A percentile compares a stretch with the other conserved stretches of the same genome.
Conservation (phyloP, 495 filamentous ascomycete genomes). For the Aspergillus haitiensis region DNA sequence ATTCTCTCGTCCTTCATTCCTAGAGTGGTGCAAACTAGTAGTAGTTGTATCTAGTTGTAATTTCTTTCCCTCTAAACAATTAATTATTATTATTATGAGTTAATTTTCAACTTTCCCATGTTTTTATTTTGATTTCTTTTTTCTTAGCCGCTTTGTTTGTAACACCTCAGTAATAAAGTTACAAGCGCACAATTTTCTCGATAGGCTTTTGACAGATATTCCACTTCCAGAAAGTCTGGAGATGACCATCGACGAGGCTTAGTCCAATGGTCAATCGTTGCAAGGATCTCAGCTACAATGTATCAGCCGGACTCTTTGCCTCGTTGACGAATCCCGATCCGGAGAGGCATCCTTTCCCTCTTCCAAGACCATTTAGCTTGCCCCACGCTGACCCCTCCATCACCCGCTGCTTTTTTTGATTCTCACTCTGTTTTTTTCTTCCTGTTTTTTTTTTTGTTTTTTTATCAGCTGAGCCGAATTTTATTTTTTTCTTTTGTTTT, state of each 20-base stretch:
- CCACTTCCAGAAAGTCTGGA: conserved; percentile 31
- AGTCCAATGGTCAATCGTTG: conserved; percentile 39
- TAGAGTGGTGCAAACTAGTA: background rate
- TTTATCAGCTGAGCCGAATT: conserved; percentile 24
- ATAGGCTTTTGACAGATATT: conserved; percentile 15
- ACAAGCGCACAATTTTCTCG: conserved; percentile 12
- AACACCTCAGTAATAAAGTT: conserved; percentile 21
- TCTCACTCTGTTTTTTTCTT: too few species aligned
- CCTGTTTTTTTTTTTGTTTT: background rate
- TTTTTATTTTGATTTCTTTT: background rate
- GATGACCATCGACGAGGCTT: conserved; percentile 28
- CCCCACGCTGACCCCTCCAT: conserved; percentile 28
- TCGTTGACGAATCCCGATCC: conserved; percentile 35
- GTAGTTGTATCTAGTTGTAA: too few species aligned
- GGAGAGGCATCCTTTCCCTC: conserved; percentile 24
- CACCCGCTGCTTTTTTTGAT: background rate
- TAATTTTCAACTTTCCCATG: too few species aligned
- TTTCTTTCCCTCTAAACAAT: background rate
- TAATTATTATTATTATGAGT: background rate
- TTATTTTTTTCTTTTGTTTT: background rate
- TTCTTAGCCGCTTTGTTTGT: conserved; percentile 7
- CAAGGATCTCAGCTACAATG: conserved; percentile 38
- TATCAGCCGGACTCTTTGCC: conserved; percentile 28
- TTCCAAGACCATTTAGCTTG: conserved; percentile 29
- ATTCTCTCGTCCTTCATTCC: conserved; percentile 7